A percentile compares a stretch with the other conserved stretches of the same genome.
phyloP scores from a whole-genome alignment of 1,139 yeast species.

The Kazachstania sp. region DNA sequence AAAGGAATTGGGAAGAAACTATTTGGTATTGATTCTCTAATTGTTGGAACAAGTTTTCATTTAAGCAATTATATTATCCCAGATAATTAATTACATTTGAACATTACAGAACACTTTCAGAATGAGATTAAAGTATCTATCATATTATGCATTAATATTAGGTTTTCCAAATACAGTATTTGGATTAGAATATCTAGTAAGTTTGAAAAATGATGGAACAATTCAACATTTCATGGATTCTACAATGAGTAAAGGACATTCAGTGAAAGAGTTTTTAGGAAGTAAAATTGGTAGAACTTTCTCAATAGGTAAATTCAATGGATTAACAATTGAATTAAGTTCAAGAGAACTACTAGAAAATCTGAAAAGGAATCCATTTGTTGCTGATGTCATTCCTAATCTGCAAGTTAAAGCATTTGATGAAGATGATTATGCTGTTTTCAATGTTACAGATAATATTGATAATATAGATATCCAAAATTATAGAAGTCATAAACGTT shows the following conservation, averaged over 20 bases:
- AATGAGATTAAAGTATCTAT: not conserved
- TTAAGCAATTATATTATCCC: too few relatives aligned
- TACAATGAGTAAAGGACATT: constrained; percentile 6
- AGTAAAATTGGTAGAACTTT: constrained; percentile 33
- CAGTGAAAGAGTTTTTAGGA: constrained; percentile 7
- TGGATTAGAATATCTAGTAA: constrained; percentile 21
- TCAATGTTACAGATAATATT: not conserved
- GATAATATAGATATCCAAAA: not conserved
- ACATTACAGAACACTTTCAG: too few relatives aligned
- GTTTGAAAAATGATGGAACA: constrained; percentile 22
- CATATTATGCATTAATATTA: not conserved
- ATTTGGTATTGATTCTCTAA: too few relatives aligned
- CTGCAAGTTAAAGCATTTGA: constrained; percentile 43
- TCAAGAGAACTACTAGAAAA: constrained; percentile 37
- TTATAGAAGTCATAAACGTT: not conserved
- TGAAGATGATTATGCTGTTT: not conserved
- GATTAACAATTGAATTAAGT: constrained; percentile 54
- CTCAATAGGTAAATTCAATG: constrained; percentile 55
- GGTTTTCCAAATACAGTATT: not conserved
- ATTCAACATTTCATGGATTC: constrained; percentile 20
- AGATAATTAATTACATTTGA: too few relatives aligned
- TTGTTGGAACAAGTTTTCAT: too few relatives aligned
- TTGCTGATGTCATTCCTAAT: constrained; percentile 56
- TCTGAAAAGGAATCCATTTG: constrained; percentile 40
- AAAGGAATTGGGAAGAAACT: too few relatives aligned